Percentiles rank a stretch among this genome's conserved stretches.
Evolutionary conservation across 1,284 basidiomycete species (phyloP).

Genomic region (Cryptococcus sp.): DNA sequence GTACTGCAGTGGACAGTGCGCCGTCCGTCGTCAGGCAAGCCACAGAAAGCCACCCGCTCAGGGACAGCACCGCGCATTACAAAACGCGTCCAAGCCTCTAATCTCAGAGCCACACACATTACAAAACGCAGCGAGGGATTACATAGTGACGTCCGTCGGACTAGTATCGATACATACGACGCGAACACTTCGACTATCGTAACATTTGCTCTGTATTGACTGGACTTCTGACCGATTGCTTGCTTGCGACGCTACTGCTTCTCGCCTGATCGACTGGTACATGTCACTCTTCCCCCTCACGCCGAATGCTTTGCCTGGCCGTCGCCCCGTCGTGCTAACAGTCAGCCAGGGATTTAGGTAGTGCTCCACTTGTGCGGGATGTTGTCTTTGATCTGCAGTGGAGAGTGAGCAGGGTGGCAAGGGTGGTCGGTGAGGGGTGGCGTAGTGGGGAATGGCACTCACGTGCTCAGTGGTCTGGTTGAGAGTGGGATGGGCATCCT

Average conservation of each 20-base stretch:
- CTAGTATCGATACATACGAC: not conserved
- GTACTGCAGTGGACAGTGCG: no score
- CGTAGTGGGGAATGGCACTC: no score
- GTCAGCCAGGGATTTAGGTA: slow-evolving; percentile 5
- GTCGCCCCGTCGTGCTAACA: not conserved
- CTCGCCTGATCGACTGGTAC: no score
- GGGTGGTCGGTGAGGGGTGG: not conserved
- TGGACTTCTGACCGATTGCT: not conserved
- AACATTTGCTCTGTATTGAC: not conserved
- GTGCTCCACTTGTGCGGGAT: slow-evolving; percentile 17
- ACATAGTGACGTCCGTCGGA: not conserved
- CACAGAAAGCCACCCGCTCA: no score
- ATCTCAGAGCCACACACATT: no score
- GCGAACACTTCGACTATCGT: no score
- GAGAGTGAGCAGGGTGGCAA: not conserved
- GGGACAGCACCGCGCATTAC: no score
- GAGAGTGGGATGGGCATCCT: slow-evolving; percentile 43
- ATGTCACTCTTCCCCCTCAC: not conserved
- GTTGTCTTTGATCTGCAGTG: slow-evolving; percentile 16
- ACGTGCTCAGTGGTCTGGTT: slow-evolving; percentile 39
- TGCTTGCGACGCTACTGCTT: no score
- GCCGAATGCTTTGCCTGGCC: not conserved
- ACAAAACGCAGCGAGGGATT: not conserved
- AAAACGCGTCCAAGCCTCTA: no score
- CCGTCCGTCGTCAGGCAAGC: no score